These are phyloP conservation scores for Irineochytrium annulatum DNA, from an alignment of 192 early-diverging fungal genomes.

Conservation along the genomic window DNA sequence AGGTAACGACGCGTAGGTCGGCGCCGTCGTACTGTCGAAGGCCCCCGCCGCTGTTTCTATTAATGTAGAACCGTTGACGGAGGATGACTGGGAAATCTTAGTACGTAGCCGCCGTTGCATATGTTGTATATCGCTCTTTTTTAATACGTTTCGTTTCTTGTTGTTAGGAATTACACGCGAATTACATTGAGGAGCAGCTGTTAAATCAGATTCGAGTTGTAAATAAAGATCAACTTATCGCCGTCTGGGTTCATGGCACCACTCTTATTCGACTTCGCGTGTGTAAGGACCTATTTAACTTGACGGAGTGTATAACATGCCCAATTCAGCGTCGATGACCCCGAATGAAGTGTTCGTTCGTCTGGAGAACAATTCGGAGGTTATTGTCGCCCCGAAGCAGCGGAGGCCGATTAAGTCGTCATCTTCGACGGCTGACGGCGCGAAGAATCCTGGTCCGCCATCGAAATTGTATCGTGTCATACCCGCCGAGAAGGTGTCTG, in stretches of 20 bases:
- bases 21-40: constrained; percentile 16
- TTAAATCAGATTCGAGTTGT: constrained; percentile 44
- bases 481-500: neutral
- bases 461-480: neutral
- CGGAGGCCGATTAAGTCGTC: constrained; percentile 2
- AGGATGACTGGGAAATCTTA: constrained; percentile 55
- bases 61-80: constrained; percentile 38
- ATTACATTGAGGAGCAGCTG: constrained; percentile 44
- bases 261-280: constrained; percentile 31
- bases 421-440: neutral
- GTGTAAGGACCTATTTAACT: constrained; percentile 16
- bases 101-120: constrained; percentile 14
- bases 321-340: constrained; percentile 21
- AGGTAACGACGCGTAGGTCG: constrained; percentile 8
- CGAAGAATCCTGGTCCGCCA: neutral
- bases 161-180: constrained; percentile 37
- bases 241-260: constrained; percentile 33
- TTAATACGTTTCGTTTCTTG: neutral
- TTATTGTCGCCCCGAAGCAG: constrained; percentile 42
- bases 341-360: constrained; percentile 23
- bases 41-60: constrained; percentile 17
- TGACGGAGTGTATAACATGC: neutral
- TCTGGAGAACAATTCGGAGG: constrained; percentile 37
- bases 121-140: neutral
- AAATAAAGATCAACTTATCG: constrained; percentile 22